phyloP scores from a whole-genome alignment of 202 grass and related monocot genomes.

The Schoenoplectus triqueter region DNA sequence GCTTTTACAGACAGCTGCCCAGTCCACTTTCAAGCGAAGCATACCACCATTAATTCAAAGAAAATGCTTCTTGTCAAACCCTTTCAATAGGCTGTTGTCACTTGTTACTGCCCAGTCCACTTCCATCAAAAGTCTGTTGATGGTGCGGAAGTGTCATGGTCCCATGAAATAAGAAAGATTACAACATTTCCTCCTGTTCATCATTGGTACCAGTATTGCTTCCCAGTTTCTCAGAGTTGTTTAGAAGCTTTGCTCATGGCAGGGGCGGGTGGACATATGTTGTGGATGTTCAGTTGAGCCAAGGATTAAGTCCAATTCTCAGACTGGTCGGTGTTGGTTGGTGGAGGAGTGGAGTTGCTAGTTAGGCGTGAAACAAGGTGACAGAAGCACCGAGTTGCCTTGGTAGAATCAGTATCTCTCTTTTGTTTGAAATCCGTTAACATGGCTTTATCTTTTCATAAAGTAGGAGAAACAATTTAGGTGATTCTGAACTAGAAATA shows the following conservation, averaged over 20 bases:
- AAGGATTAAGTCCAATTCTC: too few relatives aligned
- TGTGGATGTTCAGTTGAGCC: too few relatives aligned
- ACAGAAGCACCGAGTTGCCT: slow-evolving; percentile 1
- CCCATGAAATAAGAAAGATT: background rate
- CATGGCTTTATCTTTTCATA: background rate
- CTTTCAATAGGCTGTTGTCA: background rate
- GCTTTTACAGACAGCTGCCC: background rate
- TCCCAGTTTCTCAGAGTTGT: background rate
- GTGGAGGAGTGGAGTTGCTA: too few relatives aligned
- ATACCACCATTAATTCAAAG: background rate
- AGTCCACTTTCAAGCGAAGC: background rate
- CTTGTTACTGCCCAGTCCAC: background rate
- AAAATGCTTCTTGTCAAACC: background rate
- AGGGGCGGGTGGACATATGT: background rate
- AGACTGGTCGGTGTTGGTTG: too few relatives aligned
- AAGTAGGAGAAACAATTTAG: background rate
- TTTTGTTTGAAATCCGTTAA: background rate
- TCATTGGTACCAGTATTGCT: background rate
- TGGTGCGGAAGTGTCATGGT: background rate
- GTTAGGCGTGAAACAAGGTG: background rate
- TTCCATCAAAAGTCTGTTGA: background rate
- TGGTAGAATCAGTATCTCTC: background rate
- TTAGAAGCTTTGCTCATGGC: background rate
- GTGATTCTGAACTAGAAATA: background rate
- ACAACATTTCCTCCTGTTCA: background rate